Conservation (phyloP, 352 stramenopile genomes). For the Globisporangium solare region DNA sequence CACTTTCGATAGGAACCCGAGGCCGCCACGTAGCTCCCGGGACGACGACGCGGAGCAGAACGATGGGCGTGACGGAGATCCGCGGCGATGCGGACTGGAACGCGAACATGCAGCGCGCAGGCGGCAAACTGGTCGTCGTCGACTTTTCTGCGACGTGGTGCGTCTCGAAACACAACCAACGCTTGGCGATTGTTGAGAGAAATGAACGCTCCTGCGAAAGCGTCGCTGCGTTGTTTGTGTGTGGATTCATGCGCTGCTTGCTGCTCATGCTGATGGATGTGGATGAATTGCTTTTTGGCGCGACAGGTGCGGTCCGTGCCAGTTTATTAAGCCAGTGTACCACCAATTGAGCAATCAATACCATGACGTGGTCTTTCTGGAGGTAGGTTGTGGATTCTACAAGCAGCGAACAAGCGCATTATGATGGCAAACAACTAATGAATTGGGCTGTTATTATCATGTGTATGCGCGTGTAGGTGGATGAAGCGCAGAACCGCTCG, state of each 20-base stretch:
- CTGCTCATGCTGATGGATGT: neutral
- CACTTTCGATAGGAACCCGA: neutral
- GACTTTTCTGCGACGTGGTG: constrained; percentile 86
- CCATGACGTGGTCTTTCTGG: constrained; percentile 85
- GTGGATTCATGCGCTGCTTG: neutral
- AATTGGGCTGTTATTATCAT: too few relatives aligned
- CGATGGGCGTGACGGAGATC: constrained; percentile 69
- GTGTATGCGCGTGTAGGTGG: constrained; percentile 25
- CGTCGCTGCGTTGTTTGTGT: neutral
- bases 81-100: constrained; percentile 76
- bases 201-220: neutral
- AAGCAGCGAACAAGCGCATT: neutral
- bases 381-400: constrained; percentile 19
- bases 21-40: neutral
- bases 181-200: too few relatives aligned
- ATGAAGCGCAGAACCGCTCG: constrained; percentile 82
- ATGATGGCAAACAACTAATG: too few relatives aligned
- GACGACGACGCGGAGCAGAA: neutral
- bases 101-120: constrained; percentile 61
- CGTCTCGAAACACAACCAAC: constrained; percentile 8
- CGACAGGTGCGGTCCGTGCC: constrained; percentile 66
- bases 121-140: constrained; percentile 86
- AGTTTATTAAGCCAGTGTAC: constrained; percentile 86
- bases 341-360: constrained; percentile 79
- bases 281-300: neutral